A percentile compares a stretch with the other conserved stretches of the same genome.
Evolutionary conservation across 306 rosid species (phyloP).

Genomic region (Astragalus membranaceus): DNA sequence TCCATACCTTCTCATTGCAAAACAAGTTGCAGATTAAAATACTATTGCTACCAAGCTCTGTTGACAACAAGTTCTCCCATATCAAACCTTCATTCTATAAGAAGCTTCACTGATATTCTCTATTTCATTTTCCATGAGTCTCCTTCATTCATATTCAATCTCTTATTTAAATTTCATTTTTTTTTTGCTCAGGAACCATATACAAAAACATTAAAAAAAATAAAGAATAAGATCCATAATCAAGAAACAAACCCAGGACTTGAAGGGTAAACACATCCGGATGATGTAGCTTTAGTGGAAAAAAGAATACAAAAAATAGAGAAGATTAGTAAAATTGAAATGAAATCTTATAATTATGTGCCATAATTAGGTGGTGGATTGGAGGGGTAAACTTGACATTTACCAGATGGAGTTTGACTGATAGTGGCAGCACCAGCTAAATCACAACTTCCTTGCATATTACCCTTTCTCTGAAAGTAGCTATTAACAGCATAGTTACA

Average conservation of each 20-base stretch:
- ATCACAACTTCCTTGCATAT: conserved; percentile 62
- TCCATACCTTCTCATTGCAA: conserved; percentile 77
- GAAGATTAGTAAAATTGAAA: conserved; percentile 15
- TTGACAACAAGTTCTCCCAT: conserved; percentile 89
- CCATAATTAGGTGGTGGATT: not conserved
- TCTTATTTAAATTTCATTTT: conserved; percentile 6
- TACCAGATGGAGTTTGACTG: conserved; percentile 54
- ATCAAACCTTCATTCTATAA: too few species aligned
- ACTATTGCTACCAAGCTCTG: conserved; percentile 98
- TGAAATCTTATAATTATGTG: not conserved
- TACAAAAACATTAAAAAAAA: too few species aligned
- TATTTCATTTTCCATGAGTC: too few species aligned
- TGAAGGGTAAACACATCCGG: conserved; percentile 76
- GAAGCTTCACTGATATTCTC: too few species aligned
- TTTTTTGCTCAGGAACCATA: too few species aligned
- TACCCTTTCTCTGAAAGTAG: conserved; percentile 67
- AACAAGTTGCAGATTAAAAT: conserved; percentile 92
- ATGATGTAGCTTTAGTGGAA: conserved; percentile 42
- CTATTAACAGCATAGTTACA: conserved; percentile 84
- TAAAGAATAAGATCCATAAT: too few species aligned
- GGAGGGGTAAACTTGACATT: not conserved
- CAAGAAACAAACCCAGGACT: conserved; percentile 56
- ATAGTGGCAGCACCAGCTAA: conserved; percentile 63
- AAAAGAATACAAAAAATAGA: conserved; percentile 18
- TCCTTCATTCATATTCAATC: conserved; percentile 34